A percentile compares a stretch with the other conserved stretches of the same genome.
Evolutionary conservation across 805 yeast genomes (phyloP).

Genomic region (Hermanozyma aechmeae): DNA sequence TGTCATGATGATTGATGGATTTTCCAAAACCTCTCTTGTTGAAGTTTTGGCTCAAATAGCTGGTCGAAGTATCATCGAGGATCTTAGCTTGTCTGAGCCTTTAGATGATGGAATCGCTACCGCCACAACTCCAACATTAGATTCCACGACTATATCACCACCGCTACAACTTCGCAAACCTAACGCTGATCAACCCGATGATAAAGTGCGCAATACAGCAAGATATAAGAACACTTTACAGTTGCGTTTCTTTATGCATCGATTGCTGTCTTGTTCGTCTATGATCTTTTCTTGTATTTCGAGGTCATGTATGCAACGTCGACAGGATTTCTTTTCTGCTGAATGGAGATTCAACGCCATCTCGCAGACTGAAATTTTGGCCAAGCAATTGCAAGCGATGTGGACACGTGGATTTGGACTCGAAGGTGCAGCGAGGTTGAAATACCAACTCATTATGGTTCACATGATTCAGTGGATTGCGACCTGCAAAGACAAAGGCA

Average conservation of each 20-base stretch:
- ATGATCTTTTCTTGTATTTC: conserved; percentile 34
- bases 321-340: conserved; percentile 31
- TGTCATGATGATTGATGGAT: no score
- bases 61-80: conserved; percentile 48
- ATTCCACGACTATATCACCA: no score
- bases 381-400: no score
- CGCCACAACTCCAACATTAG: no score
- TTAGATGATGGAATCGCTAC: no score
- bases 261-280: conserved; percentile 37
- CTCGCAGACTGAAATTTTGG: conserved; percentile 26
- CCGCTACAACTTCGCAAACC: no score
- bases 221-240: conserved; percentile 57
- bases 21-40: conserved; percentile 17
- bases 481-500: conserved; percentile 14
- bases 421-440: no score
- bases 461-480: conserved; percentile 22
- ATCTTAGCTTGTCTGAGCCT: conserved; percentile 39
- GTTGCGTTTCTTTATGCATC: conserved; percentile 40
- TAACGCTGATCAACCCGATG: conserved; percentile 13
- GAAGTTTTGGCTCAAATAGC: conserved; percentile 36
- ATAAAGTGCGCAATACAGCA: conserved; percentile 38
- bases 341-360: conserved; percentile 33
- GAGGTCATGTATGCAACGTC: conserved; percentile 37
- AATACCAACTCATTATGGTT: conserved; percentile 25
- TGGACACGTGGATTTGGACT: no score